Percentiles rank a stretch among this genome's conserved stretches.
Evolutionary conservation across 2,329 filamentous ascomycete genomes (phyloP).

Genomic region (Alternaria metachromatica): DNA sequence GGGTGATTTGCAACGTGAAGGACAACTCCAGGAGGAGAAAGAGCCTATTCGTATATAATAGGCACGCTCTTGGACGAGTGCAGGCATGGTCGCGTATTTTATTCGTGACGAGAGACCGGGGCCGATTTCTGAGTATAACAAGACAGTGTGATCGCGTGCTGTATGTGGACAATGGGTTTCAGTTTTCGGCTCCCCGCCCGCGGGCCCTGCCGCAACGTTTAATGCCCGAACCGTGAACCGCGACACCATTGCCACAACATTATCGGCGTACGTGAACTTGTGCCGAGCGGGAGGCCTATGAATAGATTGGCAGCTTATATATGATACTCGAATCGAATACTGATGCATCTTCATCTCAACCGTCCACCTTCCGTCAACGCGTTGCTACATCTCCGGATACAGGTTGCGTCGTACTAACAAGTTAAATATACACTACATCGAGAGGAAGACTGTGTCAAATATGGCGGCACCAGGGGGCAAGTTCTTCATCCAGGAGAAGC

Average conservation of each 20-base stretch:
- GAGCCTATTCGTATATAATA: background rate
- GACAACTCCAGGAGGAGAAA: background rate
- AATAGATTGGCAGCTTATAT: background rate
- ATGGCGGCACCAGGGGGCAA: slow-evolving; percentile 52
- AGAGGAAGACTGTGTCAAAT: slow-evolving; percentile 3
- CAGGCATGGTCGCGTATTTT: background rate
- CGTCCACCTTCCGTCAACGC: background rate
- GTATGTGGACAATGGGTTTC: background rate
- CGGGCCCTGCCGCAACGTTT: background rate
- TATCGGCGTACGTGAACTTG: background rate
- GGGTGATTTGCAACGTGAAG: background rate
- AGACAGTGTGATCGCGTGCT: background rate
- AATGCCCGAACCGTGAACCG: slow-evolving; percentile 4
- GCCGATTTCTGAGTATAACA: background rate
- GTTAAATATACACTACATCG: background rate
- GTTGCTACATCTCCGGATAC: background rate
- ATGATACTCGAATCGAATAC: background rate
- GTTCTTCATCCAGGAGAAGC: slow-evolving; percentile 57
- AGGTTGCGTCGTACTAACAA: background rate
- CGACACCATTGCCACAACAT: slow-evolving; percentile 2
- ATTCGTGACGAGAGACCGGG: background rate
- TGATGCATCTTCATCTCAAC: background rate
- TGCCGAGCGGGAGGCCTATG: background rate
- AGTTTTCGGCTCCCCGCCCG: slow-evolving; percentile 18
- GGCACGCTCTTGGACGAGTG: background rate